A percentile compares a stretch with the other conserved stretches of the same genome.
Evolutionary conservation across 1,139 yeast species (phyloP).

Genomic region (Candida gigantensis): DNA sequence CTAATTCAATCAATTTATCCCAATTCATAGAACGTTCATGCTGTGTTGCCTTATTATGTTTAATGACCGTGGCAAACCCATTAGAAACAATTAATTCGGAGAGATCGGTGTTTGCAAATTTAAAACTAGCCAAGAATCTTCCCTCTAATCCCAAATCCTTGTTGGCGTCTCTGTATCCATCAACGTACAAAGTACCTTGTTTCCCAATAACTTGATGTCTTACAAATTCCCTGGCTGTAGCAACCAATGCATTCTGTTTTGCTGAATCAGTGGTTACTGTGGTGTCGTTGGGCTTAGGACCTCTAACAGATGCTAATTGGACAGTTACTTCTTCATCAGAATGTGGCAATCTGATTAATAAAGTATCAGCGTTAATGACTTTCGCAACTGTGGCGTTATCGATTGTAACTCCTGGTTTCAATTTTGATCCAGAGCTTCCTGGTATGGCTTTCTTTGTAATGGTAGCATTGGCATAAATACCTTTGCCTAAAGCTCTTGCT

Average conservation of each 20-base stretch:
- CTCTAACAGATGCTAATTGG: slow-evolving; percentile 72
- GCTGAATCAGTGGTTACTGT: slow-evolving; percentile 44
- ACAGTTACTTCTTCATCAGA: slow-evolving; percentile 58
- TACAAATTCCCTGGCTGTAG: slow-evolving; percentile 71
- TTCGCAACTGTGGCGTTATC: slow-evolving; percentile 58
- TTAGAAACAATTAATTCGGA: slow-evolving; percentile 60
- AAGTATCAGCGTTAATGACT: slow-evolving; percentile 70
- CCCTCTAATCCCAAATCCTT: slow-evolving; percentile 59
- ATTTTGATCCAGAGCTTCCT: slow-evolving; percentile 21
- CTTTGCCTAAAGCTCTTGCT: slow-evolving; percentile 64
- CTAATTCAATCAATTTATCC: slow-evolving; percentile 76
- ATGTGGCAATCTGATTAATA: slow-evolving; percentile 49
- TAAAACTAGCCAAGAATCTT: slow-evolving; percentile 62
- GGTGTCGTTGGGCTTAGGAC: slow-evolving; percentile 67
- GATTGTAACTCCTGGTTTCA: slow-evolving; percentile 49
- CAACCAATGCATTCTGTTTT: slow-evolving; percentile 51
- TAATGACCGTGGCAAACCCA: slow-evolving; percentile 79
- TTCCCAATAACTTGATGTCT: slow-evolving; percentile 73
- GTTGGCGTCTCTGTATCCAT: slow-evolving; percentile 66
- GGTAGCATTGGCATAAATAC: slow-evolving; percentile 54
- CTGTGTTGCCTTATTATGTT: slow-evolving; percentile 70
- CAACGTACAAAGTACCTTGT: slow-evolving; percentile 57
- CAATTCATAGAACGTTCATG: slow-evolving; percentile 73
- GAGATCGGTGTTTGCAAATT: slow-evolving; percentile 55
- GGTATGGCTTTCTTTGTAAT: slow-evolving; percentile 20